Evolutionary conservation across 2,329 filamentous ascomycete genomes (phyloP), one percentile per base, ranked within the genome.

Genomic region (Phialophora expanda): DNA sequence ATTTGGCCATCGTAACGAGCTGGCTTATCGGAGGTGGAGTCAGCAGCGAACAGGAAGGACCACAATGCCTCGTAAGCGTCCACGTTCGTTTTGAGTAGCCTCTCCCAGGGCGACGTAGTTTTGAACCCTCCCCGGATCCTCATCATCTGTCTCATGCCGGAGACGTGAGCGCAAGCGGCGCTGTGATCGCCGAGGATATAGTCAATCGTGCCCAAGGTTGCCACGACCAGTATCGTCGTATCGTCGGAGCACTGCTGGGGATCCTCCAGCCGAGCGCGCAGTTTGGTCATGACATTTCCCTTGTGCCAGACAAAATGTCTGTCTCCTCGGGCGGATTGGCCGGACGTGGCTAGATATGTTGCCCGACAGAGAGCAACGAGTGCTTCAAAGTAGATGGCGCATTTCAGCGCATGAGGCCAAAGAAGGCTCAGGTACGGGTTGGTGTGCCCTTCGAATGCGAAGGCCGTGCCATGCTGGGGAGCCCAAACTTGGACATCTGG

Each of bases 91-190:
- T 57, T 57, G n/a, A 67, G 61, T 14, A 67, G 30, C 11, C 44
- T 30, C 24, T 64, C 61, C 65, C 65, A 67, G 14, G 61, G 61
- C 4, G 61, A 46, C 17, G 48, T 20, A 30, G n/a, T 38, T 9
- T 63, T 61, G 50, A 64, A 24, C 11, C 61, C 65, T 50, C 65
- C 65, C 60, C 65, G 46, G 14, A 67, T 59, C 50, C 51, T 64
- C 46, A 67, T 50, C 51, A 67, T 67, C 53, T 64, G 65, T 8
- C 65, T 63, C 65, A 67, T 67, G n/a, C 65, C 61, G 22, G 61
- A 59, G n/a, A 67, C 50, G 30, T 67, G 61, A 41, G 61, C 54
- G 17, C 24, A 46, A n/a, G 65, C 65, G 26, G 44, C 41, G 14
- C 28, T 30, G 34, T 67, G 65, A 22, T 67, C 65, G 9, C 65